phyloP scores from a whole-genome alignment of 768 basidiomycete species.

The Leccinum broughii region DNA sequence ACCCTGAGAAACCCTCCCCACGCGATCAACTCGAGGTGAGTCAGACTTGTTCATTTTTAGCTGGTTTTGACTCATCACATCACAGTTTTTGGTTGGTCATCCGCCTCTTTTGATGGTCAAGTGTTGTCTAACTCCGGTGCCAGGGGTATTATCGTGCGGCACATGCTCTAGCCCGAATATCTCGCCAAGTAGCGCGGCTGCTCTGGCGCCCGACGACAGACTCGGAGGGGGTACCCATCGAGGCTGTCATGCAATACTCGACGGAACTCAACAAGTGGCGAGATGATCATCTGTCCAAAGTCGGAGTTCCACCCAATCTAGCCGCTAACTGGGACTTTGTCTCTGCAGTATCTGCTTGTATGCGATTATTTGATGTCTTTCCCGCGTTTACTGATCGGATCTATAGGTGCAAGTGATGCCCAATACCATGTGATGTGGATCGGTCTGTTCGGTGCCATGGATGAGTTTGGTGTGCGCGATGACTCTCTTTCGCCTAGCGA shows the following conservation, averaged over 20 bases:
- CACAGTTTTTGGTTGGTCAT: slow-evolving; percentile 65
- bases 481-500: slow-evolving; percentile 32
- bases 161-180: slow-evolving; percentile 79
- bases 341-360: slow-evolving; percentile 64
- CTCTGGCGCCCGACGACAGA: slow-evolving; percentile 81
- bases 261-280: slow-evolving; percentile 68
- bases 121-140: slow-evolving; percentile 9
- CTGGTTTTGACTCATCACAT: slow-evolving; percentile 11
- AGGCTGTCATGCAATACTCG: slow-evolving; percentile 58
- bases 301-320: slow-evolving; percentile 86
- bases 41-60: slow-evolving; percentile 6
- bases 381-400: neutral
- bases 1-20: slow-evolving; percentile 57
- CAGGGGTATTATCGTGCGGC: slow-evolving; percentile 85
- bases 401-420: slow-evolving; percentile 74
- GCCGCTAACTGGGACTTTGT: slow-evolving; percentile 91
- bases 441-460: slow-evolving; percentile 74
- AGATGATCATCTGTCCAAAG: slow-evolving; percentile 68
- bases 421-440: slow-evolving; percentile 95
- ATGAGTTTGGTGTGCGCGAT: slow-evolving; percentile 83
- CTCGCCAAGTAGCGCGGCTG: slow-evolving; percentile 76
- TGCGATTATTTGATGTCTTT: slow-evolving; percentile 19
- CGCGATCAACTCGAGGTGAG: slow-evolving; percentile 79
- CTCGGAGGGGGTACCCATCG: slow-evolving; percentile 72
- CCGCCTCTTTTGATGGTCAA: slow-evolving; percentile 4